Conservation (phyloP, 2,329 filamentous ascomycete genomes). For the Sclerotiophoma versabilis region DNA sequence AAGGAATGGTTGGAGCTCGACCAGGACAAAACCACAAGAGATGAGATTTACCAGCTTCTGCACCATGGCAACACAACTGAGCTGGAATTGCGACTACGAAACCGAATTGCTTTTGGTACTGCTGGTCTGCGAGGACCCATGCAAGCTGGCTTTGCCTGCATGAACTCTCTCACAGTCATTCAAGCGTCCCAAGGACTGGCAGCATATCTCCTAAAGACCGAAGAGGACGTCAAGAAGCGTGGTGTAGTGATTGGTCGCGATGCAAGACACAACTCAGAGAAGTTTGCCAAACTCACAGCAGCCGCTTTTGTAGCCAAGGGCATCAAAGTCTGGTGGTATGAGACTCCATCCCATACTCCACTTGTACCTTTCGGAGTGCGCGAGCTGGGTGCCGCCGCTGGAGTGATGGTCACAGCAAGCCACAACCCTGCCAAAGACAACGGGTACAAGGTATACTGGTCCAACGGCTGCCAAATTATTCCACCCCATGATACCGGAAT, state of each 20-base stretch:
- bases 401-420: constrained; percentile 71
- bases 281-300: constrained; percentile 66
- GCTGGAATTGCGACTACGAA: constrained; percentile 60
- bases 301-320: constrained; percentile 65
- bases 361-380: constrained; percentile 68
- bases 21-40: constrained; percentile 59
- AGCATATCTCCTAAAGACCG: constrained; percentile 61
- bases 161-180: constrained; percentile 66
- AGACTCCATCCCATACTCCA: constrained; percentile 64
- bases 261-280: constrained; percentile 67
- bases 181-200: constrained; percentile 71
- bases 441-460: constrained; percentile 73
- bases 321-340: constrained; percentile 67
- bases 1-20: constrained; percentile 67
- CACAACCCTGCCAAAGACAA: constrained; percentile 71
- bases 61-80: constrained; percentile 55
- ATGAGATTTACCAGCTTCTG: constrained; percentile 62
- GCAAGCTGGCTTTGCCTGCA: constrained; percentile 69
- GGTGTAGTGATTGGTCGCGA: constrained; percentile 69
- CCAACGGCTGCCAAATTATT: constrained; percentile 71
- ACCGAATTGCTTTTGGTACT: constrained; percentile 68
- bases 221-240: constrained; percentile 51
- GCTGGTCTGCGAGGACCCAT: constrained; percentile 69
- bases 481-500: constrained; percentile 67
- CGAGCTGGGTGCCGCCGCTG: constrained; percentile 62